Percentiles rank a stretch among this genome's conserved stretches.
These are phyloP conservation scores for Paradendryphiella salina DNA, from an alignment of 2,329 filamentous ascomycete species.

Conservation along the genomic window DNA sequence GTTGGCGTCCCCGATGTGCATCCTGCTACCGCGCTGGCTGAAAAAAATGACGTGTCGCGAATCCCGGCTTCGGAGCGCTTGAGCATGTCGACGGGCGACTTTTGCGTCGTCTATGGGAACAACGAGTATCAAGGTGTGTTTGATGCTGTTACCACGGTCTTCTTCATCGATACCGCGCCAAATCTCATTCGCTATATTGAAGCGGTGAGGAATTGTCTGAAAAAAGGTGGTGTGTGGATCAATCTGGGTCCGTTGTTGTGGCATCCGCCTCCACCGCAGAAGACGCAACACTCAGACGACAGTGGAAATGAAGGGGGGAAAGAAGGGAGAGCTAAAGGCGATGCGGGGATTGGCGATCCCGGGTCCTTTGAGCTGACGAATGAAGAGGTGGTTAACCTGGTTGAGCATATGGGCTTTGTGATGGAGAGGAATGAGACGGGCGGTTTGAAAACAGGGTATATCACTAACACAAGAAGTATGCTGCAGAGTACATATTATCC, in stretches of 20 bases:
- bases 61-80: conserved; percentile 64
- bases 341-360: conserved; percentile 76
- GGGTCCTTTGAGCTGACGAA: conserved; percentile 89
- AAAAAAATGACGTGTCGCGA: conserved; percentile 13
- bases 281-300: not conserved
- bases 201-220: conserved; percentile 76
- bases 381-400: conserved; percentile 79
- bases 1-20: conserved; percentile 77
- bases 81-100: conserved; percentile 93
- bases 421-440: conserved; percentile 64
- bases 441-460: conserved; percentile 75
- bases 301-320: conserved; percentile 3
- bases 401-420: conserved; percentile 75
- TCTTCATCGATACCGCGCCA: conserved; percentile 96
- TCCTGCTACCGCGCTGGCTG: conserved; percentile 45
- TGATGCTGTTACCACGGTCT: conserved; percentile 84
- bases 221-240: conserved; percentile 76
- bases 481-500: conserved; percentile 79
- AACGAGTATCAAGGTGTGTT: conserved; percentile 65
- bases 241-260: conserved; percentile 91
- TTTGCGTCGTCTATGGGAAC: conserved; percentile 79
- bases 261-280: conserved; percentile 88
- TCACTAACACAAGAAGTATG: conserved; percentile 84
- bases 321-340: conserved; percentile 18
- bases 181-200: conserved; percentile 90